phyloP scores from a whole-genome alignment of 1,284 basidiomycete genomes.

The Leccinum fuscescens region DNA sequence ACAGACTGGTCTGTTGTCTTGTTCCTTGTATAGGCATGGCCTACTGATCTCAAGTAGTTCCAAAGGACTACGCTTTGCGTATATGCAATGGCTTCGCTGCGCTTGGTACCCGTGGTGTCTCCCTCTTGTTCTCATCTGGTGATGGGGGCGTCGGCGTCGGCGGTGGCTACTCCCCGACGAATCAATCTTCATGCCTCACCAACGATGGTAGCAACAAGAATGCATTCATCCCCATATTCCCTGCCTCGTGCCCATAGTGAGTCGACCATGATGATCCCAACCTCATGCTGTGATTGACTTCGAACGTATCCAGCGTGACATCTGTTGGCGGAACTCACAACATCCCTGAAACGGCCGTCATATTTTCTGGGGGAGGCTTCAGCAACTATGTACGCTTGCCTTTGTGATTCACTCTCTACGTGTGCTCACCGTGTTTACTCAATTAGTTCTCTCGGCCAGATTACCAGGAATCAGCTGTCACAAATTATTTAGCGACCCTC shows the following conservation, averaged over 20 bases:
- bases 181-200: conserved; percentile 48
- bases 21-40: background rate
- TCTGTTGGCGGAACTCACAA: conserved; percentile 58
- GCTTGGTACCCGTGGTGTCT: conserved; percentile 61
- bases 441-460: conserved; percentile 23
- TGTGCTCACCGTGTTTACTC: background rate
- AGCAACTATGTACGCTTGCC: conserved; percentile 33
- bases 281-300: background rate
- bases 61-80: conserved; percentile 56
- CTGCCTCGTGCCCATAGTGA: conserved; percentile 44
- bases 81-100: conserved; percentile 62
- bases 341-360: conserved; percentile 55
- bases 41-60: conserved; percentile 44
- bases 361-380: conserved; percentile 68
- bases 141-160: conserved; percentile 74
- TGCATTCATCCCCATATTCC: conserved; percentile 61
- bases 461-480: conserved; percentile 16
- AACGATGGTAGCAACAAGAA: conserved; percentile 57
- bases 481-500: conserved; percentile 43
- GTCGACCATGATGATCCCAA: conserved; percentile 5
- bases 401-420: background rate
- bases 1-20: conserved; percentile 49
- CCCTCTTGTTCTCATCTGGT: conserved; percentile 62
- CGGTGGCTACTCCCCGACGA: conserved; percentile 41
- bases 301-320: conserved; percentile 42